Base-by-base conservation (phyloP, 1,139 yeast species). In the Suhomyces bribrorum region DNA sequence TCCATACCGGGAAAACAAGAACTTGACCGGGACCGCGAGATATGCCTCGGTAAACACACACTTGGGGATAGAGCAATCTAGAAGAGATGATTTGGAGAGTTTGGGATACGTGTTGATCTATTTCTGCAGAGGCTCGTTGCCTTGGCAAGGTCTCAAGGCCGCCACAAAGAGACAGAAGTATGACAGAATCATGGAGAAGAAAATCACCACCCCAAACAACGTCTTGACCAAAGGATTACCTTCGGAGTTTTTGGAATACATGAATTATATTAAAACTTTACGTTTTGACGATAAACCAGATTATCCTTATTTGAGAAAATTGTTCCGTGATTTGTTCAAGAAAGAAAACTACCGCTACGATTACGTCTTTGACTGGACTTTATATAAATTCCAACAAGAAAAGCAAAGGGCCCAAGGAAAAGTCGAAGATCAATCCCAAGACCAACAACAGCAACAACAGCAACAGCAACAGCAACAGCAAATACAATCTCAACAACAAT, bases 61-160 rank as follows among this genome's bases (percentile, higher is more conserved):
- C 67, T 75, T 92, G 60, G 98, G 98, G 37, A 86, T 92, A 53
- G 98, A 92, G 64, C 98, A 92, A 65, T 83, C 89, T 46, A 83
- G 98, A 66, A 80, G 98, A 61, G 98, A 92, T 64, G 98, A 92
- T 64, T 79, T 92, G 66, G 98, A 92, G 67, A 83, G 95, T 49
- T 77, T 92, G 62, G 97, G 97, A 29, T 92, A 92, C 62, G 97
- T 92, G 31, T 79, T 92, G 57, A 88, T 92, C 55, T 92, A 92
- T 67, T 92, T 92, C 62, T 83, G 95, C 62, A 81, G 96, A 47
- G 98, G 98, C 28, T 86, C 94, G 15, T 74, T 92, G 57, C 98
- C 98, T 38, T 92, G 98, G 98, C 98, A 92, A 69, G 98, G 98
- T 11, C 79, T 92, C 55, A 89, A 89, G 63, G 98, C 98, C 24